phyloP scores from a whole-genome alignment of 768 basidiomycete genomes.

The Auricularia auricula-judae region DNA sequence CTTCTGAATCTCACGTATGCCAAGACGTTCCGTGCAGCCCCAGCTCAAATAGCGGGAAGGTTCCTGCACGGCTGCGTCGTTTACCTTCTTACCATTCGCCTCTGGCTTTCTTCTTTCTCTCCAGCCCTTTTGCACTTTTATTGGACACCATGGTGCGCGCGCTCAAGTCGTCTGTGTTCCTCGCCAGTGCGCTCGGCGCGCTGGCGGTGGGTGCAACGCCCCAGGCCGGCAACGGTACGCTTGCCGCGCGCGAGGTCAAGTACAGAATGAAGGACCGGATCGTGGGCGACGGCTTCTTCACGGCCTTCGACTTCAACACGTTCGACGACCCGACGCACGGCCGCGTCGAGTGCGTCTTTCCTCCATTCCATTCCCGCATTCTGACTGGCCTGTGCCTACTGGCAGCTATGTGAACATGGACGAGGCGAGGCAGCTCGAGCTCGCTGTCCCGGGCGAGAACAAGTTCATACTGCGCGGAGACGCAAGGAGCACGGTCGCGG shows the following conservation, averaged over 20 bases:
- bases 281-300: conserved; percentile 37
- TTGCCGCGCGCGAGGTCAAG: neutral
- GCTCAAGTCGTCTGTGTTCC: too few relatives aligned
- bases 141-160: too few relatives aligned
- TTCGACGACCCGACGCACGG: conserved; percentile 56
- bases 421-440: conserved; percentile 40
- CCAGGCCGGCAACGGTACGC: too few relatives aligned
- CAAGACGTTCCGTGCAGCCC: too few relatives aligned
- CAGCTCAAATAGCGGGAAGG: too few relatives aligned
- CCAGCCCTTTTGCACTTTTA: too few relatives aligned
- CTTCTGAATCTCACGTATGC: too few relatives aligned
- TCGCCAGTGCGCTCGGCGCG: too few relatives aligned
- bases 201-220: too few relatives aligned
- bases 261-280: conserved; percentile 28
- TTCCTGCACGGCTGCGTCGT: too few relatives aligned
- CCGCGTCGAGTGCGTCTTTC: conserved; percentile 21
- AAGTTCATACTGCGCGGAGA: conserved; percentile 49
- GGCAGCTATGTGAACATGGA: conserved; percentile 14
- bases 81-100: too few relatives aligned
- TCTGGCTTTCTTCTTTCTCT: too few relatives aligned
- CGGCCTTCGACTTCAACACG: conserved; percentile 36
- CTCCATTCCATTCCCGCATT: neutral
- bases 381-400: neutral
- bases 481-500: conserved; percentile 30
- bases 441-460: conserved; percentile 44